These are phyloP conservation scores for Boletus huronensis DNA, from an alignment of 768 basidiomycete species.

Conservation along the genomic window DNA sequence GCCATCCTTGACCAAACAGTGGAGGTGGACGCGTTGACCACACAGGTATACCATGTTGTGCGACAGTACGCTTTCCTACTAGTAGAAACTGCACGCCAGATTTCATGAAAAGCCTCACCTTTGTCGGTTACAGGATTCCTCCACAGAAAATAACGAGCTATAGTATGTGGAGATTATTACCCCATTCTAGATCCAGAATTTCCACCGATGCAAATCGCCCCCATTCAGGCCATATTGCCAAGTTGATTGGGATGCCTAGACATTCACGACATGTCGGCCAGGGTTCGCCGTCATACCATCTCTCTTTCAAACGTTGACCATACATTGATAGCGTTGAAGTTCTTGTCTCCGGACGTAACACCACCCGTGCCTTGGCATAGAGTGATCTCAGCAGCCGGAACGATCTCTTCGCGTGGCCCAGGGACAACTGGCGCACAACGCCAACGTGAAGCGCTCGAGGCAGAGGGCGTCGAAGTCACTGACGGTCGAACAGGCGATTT, in stretches of 20 bases:
- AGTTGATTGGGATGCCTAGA: conserved; percentile 73
- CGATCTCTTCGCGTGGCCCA: conserved; percentile 80
- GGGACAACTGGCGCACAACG: conserved; percentile 74
- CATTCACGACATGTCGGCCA: conserved; percentile 82
- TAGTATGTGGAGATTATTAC: conserved; percentile 38
- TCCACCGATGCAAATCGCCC: not conserved
- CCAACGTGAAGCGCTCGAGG: conserved; percentile 72
- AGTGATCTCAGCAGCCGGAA: conserved; percentile 66
- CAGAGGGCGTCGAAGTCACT: conserved; percentile 78
- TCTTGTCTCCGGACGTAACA: conserved; percentile 52
- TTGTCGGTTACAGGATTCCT: conserved; percentile 46
- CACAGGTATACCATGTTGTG: conserved; percentile 69
- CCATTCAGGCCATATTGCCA: conserved; percentile 68
- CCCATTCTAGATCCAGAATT: conserved; percentile 2
- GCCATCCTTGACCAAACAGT: not conserved
- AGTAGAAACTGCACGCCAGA: not conserved
- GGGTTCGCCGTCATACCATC: conserved; percentile 40
- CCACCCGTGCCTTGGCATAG: conserved; percentile 82
- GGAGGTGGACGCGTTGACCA: not conserved
- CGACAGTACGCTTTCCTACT: conserved; percentile 39
- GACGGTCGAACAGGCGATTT: conserved; percentile 52
- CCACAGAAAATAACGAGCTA: conserved; percentile 68
- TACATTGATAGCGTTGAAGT: conserved; percentile 63
- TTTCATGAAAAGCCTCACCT: not conserved
- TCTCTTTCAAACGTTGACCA: not conserved